Evolutionary conservation across 768 basidiomycete genomes (phyloP).

Genomic region (Megacollybia marginata): DNA sequence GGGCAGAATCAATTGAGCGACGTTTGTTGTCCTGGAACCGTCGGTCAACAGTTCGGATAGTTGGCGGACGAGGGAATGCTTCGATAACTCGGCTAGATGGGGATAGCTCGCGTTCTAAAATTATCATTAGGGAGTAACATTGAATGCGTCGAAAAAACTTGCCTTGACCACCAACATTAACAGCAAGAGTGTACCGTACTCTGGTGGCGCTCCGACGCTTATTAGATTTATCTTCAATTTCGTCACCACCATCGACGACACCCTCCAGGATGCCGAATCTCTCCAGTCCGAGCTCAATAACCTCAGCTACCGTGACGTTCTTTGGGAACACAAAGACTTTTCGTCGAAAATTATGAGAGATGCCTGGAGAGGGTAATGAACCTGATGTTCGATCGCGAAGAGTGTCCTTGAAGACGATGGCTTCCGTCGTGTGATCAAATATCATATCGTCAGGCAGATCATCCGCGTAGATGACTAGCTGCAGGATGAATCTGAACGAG

Average conservation of each 20-base stretch:
- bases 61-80: slow-evolving; percentile 69
- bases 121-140: slow-evolving; percentile 6
- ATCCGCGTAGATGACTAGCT: slow-evolving; percentile 78
- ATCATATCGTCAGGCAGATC: slow-evolving; percentile 94
- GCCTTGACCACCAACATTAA: slow-evolving; percentile 61
- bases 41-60: slow-evolving; percentile 56
- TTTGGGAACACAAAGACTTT: slow-evolving; percentile 91
- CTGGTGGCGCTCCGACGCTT: slow-evolving; percentile 73
- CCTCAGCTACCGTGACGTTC: slow-evolving; percentile 94
- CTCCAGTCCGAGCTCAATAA: slow-evolving; percentile 87
- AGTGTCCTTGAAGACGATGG: slow-evolving; percentile 82
- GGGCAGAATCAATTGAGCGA: slow-evolving; percentile 77
- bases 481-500: slow-evolving; percentile 77
- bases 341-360: slow-evolving; percentile 56
- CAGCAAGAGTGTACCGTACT: slow-evolving; percentile 77
- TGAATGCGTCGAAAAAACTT: slow-evolving; percentile 15
- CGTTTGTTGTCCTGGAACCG: slow-evolving; percentile 62
- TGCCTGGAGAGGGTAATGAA: slow-evolving; percentile 37
- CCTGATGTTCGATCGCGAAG: slow-evolving; percentile 48
- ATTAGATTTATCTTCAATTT: slow-evolving; percentile 86
- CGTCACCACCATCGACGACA: slow-evolving; percentile 94
- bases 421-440: slow-evolving; percentile 89
- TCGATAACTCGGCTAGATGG: slow-evolving; percentile 84
- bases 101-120: slow-evolving; percentile 65
- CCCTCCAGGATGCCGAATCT: slow-evolving; percentile 93